Conservation (phyloP, 805 yeast species). For the Candida odintsovae region DNA sequence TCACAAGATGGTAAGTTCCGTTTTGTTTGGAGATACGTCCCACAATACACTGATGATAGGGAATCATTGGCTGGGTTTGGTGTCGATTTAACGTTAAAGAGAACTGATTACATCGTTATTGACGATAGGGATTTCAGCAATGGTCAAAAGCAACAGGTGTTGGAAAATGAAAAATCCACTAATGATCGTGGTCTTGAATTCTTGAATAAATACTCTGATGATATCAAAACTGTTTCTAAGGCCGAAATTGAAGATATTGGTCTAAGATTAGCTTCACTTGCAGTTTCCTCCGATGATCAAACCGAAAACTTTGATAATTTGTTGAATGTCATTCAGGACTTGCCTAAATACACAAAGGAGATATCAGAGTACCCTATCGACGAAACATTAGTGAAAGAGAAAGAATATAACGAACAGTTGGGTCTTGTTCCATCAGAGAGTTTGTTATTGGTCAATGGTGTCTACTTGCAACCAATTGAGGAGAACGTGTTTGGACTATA, state of each 20-base stretch:
- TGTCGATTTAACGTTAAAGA: constrained; percentile 53
- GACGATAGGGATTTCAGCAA: constrained; percentile 46
- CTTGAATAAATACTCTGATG: constrained; percentile 21
- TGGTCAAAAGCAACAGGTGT: constrained; percentile 24
- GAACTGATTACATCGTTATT: constrained; percentile 60
- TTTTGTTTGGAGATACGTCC: constrained; percentile 71
- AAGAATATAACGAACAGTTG: constrained; percentile 27
- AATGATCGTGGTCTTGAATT: constrained; percentile 5
- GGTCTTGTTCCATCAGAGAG: constrained; percentile 35
- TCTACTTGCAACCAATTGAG: constrained; percentile 35
- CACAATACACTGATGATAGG: constrained; percentile 21
- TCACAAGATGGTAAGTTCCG: constrained; percentile 61
- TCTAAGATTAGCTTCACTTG: constrained; percentile 32
- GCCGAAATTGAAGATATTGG: constrained; percentile 34
- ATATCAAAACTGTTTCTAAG: constrained; percentile 26
- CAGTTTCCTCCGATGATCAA: constrained; percentile 16
- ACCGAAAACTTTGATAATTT: constrained; percentile 33
- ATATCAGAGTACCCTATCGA: constrained; percentile 12
- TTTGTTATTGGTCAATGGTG: constrained; percentile 69
- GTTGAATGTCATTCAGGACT: constrained; percentile 37
- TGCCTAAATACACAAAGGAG: constrained; percentile 47
- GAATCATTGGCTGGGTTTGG: constrained; percentile 57
- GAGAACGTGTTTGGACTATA: constrained; percentile 39
- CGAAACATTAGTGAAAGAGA: constrained; percentile 23
- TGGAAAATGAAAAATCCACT: constrained; percentile 4